Evolutionary conservation across 345 rosid species (phyloP).

Genomic region (Ricinus communis): DNA sequence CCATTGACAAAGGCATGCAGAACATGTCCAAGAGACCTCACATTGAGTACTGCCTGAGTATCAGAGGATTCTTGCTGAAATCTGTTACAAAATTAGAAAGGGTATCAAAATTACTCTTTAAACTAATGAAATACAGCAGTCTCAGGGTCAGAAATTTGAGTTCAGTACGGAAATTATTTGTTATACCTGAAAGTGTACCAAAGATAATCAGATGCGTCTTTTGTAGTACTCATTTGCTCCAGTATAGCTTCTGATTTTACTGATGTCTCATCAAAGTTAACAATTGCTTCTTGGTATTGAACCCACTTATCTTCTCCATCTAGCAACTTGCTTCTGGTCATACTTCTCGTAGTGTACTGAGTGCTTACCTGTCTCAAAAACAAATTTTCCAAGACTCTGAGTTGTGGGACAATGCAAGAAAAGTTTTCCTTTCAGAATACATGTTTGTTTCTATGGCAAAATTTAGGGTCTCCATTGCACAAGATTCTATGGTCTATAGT

Average conservation of each 20-base stretch:
- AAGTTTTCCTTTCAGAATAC: no score
- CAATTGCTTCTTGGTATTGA: slow-evolving; percentile 53
- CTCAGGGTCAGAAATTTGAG: no score
- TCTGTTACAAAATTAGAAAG: slow-evolving; percentile 31
- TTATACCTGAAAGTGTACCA: slow-evolving; percentile 72
- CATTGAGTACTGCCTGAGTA: slow-evolving; percentile 41
- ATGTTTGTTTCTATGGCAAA: no score
- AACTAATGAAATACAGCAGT: no score
- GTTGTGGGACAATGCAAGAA: no score
- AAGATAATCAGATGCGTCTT: slow-evolving; percentile 79
- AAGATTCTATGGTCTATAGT: no score
- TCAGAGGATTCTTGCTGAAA: slow-evolving; percentile 33
- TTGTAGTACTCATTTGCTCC: slow-evolving; percentile 68
- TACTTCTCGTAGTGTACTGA: slow-evolving; percentile 48
- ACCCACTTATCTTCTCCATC: slow-evolving; percentile 42
- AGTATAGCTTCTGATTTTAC: slow-evolving; percentile 50
- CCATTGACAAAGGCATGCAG: slow-evolving; percentile 72
- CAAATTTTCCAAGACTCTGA: background rate
- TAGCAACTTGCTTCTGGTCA: slow-evolving; percentile 11
- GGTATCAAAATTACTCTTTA: background rate
- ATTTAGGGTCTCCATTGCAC: no score
- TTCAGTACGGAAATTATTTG: no score
- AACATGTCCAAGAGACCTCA: slow-evolving; percentile 59
- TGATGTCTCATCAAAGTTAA: slow-evolving; percentile 45
- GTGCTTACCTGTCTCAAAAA: slow-evolving; percentile 44